Percentiles rank a stretch among this genome's conserved stretches.
phyloP scores from a whole-genome alignment of 768 basidiomycete genomes.

The Mycena chlorophos region DNA sequence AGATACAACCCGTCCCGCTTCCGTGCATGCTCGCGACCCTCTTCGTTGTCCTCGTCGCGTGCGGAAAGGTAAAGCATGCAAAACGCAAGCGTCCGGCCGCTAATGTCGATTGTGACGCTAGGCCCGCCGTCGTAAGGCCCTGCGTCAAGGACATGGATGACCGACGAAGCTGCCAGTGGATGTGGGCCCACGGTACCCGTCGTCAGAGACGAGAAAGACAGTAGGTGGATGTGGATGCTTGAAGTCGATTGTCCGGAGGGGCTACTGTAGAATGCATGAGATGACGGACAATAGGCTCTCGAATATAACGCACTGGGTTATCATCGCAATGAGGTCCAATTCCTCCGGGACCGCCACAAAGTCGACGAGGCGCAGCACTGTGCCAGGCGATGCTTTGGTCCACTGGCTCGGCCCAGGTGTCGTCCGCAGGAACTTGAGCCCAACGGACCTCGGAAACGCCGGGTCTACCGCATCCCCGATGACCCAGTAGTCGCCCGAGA shows the following conservation, averaged over 20 bases:
- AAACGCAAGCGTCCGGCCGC: not conserved
- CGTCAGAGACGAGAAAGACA: not conserved
- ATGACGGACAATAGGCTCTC: not conserved
- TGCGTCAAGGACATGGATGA: not conserved
- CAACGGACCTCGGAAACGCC: not conserved
- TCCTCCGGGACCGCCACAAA: not conserved
- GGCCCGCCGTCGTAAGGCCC: not conserved
- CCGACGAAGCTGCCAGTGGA: not conserved
- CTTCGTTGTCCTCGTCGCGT: not conserved
- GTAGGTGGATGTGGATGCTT: not conserved
- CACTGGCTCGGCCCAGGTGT: not conserved
- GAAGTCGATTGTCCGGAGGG: not conserved
- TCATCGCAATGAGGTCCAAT: not conserved
- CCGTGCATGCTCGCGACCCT: no score
- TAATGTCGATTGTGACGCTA: not conserved
- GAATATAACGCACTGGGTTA: conserved; percentile 2
- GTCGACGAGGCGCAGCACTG: not conserved
- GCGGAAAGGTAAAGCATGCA: not conserved
- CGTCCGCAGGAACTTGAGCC: not conserved
- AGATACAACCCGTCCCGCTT: not conserved
- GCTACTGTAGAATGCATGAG: not conserved
- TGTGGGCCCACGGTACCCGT: no score
- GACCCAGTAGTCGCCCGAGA: not conserved
- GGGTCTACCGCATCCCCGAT: not conserved
- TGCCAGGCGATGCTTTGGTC: not conserved